phyloP scores from a whole-genome alignment of 2,329 filamentous ascomycete genomes.

The Colletotrichum aenigma region DNA sequence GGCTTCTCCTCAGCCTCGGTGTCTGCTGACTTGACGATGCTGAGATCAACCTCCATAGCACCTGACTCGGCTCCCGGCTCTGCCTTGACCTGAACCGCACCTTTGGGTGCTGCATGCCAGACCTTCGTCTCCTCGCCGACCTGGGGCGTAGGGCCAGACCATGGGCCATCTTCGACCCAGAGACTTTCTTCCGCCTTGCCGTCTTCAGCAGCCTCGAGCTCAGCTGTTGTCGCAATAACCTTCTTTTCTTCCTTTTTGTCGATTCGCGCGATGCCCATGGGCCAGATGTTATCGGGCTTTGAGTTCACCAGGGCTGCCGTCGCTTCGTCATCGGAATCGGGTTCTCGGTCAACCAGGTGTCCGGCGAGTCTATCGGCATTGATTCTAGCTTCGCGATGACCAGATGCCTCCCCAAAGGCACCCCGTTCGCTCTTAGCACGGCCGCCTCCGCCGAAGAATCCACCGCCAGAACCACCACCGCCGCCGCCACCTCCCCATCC shows the following conservation, averaged over 20 bases:
- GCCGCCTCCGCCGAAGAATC: slow-evolving; percentile 27
- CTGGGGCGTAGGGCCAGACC: slow-evolving; percentile 27
- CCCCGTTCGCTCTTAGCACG: slow-evolving; percentile 36
- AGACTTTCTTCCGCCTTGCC: slow-evolving; percentile 50
- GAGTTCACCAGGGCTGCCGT: slow-evolving; percentile 19
- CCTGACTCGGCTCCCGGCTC: slow-evolving; percentile 46
- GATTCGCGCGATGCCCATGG: slow-evolving; percentile 60
- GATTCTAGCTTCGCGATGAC: slow-evolving; percentile 50
- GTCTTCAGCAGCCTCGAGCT: slow-evolving; percentile 59
- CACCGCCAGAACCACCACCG: slow-evolving; percentile 28
- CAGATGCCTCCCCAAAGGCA: slow-evolving; percentile 41
- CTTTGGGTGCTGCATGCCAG: slow-evolving; percentile 46
- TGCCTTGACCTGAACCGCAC: slow-evolving; percentile 44
- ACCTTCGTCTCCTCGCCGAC: slow-evolving; percentile 40
- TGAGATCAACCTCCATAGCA: slow-evolving; percentile 42
- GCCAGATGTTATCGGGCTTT: slow-evolving; percentile 39
- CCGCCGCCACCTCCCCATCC: slow-evolving; percentile 16
- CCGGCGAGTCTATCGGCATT: slow-evolving; percentile 61
- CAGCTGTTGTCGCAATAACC: slow-evolving; percentile 60
- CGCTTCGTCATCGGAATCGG: slow-evolving; percentile 25
- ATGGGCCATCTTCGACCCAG: slow-evolving; percentile 42
- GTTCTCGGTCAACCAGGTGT: slow-evolving; percentile 35
- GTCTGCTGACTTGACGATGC: slow-evolving; percentile 29
- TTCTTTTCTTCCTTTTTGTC: slow-evolving; percentile 60
- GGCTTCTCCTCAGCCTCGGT: slow-evolving; percentile 27